These are phyloP conservation scores for Pinus tabuliformis DNA, from an alignment of 75 land plant species.

Conservation along the genomic window DNA sequence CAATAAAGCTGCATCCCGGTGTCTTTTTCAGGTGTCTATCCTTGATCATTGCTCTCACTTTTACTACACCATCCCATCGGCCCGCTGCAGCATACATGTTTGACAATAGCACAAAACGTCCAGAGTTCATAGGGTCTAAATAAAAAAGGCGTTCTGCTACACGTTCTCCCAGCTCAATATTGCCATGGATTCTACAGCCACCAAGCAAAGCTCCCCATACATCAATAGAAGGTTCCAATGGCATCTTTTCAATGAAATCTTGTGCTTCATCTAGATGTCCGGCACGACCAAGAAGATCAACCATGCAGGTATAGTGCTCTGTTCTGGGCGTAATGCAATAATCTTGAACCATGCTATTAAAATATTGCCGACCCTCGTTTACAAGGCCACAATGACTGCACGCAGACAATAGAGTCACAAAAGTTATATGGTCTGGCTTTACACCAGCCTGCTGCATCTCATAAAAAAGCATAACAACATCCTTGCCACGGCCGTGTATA, in stretches of 20 bases:
- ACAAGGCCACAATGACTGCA: slow-evolving; percentile 16
- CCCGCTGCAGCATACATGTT: slow-evolving; percentile 23
- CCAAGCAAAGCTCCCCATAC: neutral
- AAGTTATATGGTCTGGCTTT: slow-evolving; percentile 11
- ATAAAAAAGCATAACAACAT: slow-evolving; percentile 9
- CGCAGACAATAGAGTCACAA: slow-evolving; percentile 5
- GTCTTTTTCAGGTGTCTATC: slow-evolving; percentile 11
- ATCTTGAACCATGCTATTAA: neutral
- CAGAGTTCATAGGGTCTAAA: slow-evolving; percentile 11
- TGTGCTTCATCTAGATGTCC: neutral
- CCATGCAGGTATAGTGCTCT: neutral
- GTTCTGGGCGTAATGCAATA: neutral
- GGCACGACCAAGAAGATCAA: neutral
- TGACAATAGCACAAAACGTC: slow-evolving; percentile 6
- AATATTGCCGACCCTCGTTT: neutral
- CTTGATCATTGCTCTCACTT: slow-evolving; percentile 14
- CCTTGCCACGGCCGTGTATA: slow-evolving; percentile 8
- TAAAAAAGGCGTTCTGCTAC: neutral
- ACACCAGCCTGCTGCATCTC: slow-evolving; percentile 12
- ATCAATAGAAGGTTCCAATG: slow-evolving; percentile 5
- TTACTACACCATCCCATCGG: slow-evolving; percentile 26
- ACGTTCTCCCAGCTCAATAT: neutral
- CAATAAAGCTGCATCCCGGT: slow-evolving; percentile 14
- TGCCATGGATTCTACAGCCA: neutral
- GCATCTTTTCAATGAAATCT: neutral